phyloP scores from a whole-genome alignment of 2,329 filamentous ascomycete species.

The Aureobasidium melanogenum region DNA sequence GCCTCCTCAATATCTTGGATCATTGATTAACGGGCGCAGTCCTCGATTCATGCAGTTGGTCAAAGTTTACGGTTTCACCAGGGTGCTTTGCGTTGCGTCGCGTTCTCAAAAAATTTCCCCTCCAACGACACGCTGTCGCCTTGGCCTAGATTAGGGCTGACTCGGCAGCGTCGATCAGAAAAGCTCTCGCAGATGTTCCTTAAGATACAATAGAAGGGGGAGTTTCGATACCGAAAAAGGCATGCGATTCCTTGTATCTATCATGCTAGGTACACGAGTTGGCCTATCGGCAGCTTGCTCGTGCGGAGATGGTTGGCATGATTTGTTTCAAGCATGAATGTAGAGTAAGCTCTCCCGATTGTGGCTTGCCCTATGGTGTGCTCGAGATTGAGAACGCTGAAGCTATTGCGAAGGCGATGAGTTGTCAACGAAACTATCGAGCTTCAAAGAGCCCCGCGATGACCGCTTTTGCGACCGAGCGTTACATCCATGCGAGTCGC shows the following conservation, averaged over 20 bases:
- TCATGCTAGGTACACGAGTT: not conserved
- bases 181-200: not conserved
- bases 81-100: not conserved
- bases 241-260: not conserved
- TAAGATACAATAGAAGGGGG: not conserved
- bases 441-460: not conserved
- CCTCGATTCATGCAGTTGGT: not conserved
- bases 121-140: not conserved
- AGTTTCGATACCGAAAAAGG: not conserved
- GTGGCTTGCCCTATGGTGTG: not conserved
- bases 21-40: not conserved
- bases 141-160: not conserved
- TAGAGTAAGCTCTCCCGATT: not conserved
- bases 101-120: not conserved
- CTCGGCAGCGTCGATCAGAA: not conserved
- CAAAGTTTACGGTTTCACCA: not conserved
- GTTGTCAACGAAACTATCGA: not conserved
- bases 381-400: not conserved
- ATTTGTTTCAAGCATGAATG: not conserved
- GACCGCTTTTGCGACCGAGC: not conserved
- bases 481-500: not conserved
- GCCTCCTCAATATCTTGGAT: not conserved
- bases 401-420: not conserved
- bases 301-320: not conserved
- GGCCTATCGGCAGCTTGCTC: not conserved